Base-by-base conservation (phyloP, 306 rosid species). In the Datisca glomerata region DNA sequence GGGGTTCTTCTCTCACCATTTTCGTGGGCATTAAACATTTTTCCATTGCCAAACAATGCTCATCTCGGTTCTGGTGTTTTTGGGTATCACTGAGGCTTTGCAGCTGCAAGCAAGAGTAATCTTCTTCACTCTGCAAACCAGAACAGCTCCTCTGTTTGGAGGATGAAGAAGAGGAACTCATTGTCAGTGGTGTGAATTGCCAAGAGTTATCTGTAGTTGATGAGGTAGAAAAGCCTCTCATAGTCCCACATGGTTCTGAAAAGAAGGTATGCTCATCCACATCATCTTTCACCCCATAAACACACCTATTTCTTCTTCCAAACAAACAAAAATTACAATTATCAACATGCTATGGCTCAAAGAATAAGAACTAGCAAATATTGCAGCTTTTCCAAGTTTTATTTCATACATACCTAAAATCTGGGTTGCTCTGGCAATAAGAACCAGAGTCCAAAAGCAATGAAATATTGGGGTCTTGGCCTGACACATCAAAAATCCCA, bases 191-290 rank as follows among this genome's bases (percentile, higher is more conserved):
- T 21, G 86, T 75, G 35, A 91, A 68, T 43, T 91, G 86, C 94
- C 93, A 79, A 3, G 86, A 59, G 44, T 77, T 85, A 24, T 80
- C 76, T 65, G 72, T 47, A 2, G n/a, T n/a, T n/a, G 94, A 74
- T 41, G 96, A 79, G 60, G 82, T 66, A 25, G 91, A 73, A 51
- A 75, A 81, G 66, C 73, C 71, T 40, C 76, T 75, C 68, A 59
- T 66, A n/a, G 66, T 69, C 47, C 87, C 80, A 33, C 91, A 75
- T 24, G 97, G 86, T 56, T 89, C 93, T 1, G 91, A 77, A 75
- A 83, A 89, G 75, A 89, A 83, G 47, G 76, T 78, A 63, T 77
- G 83, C 55, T 83, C 97, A 61, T 67, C 87, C 33, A 69, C 85
- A 41, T 76, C 89, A 49, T 79, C 94, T 53, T 63, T 87, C 61